Evolutionary conservation across 495 filamentous ascomycete species (phyloP), one percentile per base, ranked within the genome.

Genomic region (Chaetomium tenue): DNA sequence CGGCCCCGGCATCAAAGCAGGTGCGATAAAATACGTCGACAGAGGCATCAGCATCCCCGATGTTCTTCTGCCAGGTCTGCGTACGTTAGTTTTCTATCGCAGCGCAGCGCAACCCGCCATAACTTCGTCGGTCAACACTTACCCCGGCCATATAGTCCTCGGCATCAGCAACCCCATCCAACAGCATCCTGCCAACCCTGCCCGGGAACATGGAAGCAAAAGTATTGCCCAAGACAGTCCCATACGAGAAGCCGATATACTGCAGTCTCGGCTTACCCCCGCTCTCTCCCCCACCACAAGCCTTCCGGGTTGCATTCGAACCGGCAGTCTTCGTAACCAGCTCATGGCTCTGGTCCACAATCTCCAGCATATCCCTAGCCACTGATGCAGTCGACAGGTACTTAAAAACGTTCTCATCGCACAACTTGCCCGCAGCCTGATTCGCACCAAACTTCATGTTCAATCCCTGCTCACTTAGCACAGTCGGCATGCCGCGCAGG

Each of bases 31-130:
- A 83, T 3, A 68, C 72, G 8, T 77, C 75, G 56, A 85, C 73
- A 2, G 82, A 77, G 0, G 73, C 72, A 63, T 87, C 82, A 0
- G 82, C 76, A 48, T 87, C 83, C 28, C 71, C 60, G 3, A 86
- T 68, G 25, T 76, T 79, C 26, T 72, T 82, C 1, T 72, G 60
- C 57, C 82, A 84, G 11, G 63, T 57, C 58, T 77, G 26, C 44
- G 16, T 47, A 2, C n/a, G 44, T 47, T 18, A 47, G 44, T 47
- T 47, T n/a, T 18, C n/a, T 4, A 47, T 16, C 44, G 7, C 15
- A 20, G n/a, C n/a, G n/a, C n/a, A n/a, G 42, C 15, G 13, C 18
- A 46, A 46, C 18, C 4, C n/a, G 1, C 11, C 2, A 26, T 0
- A 30, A 28, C 3, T 18, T 23, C 5, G 9, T 37, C 33, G 33